Percentiles rank a stretch among this genome's conserved stretches.
phyloP scores from a whole-genome alignment of 495 filamentous ascomycete genomes.

The Penicillium goetzii region DNA sequence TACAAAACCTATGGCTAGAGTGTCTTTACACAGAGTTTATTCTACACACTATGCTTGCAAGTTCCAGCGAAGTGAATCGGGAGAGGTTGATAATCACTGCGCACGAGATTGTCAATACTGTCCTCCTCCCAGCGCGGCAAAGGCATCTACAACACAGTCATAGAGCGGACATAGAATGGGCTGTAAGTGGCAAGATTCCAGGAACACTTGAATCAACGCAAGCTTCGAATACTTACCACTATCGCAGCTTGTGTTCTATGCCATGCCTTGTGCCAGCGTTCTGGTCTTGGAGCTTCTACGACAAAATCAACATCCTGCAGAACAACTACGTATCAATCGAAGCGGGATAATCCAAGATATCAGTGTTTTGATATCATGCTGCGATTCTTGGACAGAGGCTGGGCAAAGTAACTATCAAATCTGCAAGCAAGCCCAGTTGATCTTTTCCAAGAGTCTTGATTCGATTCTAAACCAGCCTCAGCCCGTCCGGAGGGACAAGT shows the following conservation, averaged over 20 bases:
- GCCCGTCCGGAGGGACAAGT: background rate
- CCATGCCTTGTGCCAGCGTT: conserved; percentile 20
- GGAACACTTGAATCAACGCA: background rate
- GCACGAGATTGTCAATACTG: conserved; percentile 18
- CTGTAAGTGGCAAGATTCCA: background rate
- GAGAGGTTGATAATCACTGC: conserved; percentile 12
- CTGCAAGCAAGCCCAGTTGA: conserved; percentile 1
- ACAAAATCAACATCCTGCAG: conserved; percentile 7
- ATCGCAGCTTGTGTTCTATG: conserved; percentile 17
- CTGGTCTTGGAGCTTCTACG: conserved; percentile 15
- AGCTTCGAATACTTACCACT: background rate
- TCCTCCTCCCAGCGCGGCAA: conserved; percentile 11
- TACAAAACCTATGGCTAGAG: background rate
- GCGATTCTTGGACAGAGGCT: conserved; percentile 1
- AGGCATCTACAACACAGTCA: conserved; percentile 10
- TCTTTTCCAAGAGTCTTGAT: conserved; percentile 17
- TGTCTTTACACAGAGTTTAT: background rate
- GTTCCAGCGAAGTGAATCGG: background rate
- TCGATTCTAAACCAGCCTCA: conserved; percentile 15
- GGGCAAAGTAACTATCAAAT: conserved; percentile 5
- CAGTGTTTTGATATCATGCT: conserved; percentile 6
- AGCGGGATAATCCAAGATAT: conserved; percentile 18
- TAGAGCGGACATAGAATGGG: conserved; percentile 7
- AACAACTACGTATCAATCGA: conserved; percentile 2
- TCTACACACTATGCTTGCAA: conserved; percentile 10